Evolutionary conservation across 2,329 filamentous ascomycete genomes (phyloP), one percentile per base, ranked within the genome.

Genomic region (Fusarium hainanense): DNA sequence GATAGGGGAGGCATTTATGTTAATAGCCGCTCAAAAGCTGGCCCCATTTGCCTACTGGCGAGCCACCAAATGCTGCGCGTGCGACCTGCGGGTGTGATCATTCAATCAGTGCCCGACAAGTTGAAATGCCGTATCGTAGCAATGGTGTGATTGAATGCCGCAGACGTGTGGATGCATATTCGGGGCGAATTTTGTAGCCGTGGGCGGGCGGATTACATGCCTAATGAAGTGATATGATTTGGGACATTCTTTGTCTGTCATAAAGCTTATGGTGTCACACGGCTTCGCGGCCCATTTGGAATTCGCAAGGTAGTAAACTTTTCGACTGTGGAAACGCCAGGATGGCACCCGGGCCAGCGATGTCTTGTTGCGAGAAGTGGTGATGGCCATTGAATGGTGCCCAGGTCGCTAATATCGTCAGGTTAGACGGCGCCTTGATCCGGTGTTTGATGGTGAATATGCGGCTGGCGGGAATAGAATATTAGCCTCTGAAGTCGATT

Each of bases 111-210:
- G 51, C 55, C 49, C 47, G 51, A 66, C 56, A 63, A 43, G 60
- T 63, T 55, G 54, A 63, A 47, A 58, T 67, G 54, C 54, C 51
- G 51, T 48, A 54, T 57, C 61, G 54, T 57, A 58, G 59, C 40
- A 50, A 72, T 59, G 69, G 69, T 63, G 71, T 68, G 66, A 64
- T 72, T 66, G 51, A 64, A 59, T 30, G 40, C 42, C 52, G 46
- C 54, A 54, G 51, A 69, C 47, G 48, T 55, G 59, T 66, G 44
- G 56, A 62, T 70, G 69, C 60, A 69, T 66, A 66, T 58, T 54
- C 54, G 63, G 65, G 70, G 68, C 59, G 46, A 68, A 58, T 69
- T 54, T 55, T 57, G 60, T 64, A 58, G 48, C 52, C n/a, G 42
- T 52, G 65, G 44, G 54, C 56, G 58, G 63, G 46, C 48, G 58